Base-by-base conservation (phyloP, 495 filamentous ascomycete species). In the Viridothelium virens region DNA sequence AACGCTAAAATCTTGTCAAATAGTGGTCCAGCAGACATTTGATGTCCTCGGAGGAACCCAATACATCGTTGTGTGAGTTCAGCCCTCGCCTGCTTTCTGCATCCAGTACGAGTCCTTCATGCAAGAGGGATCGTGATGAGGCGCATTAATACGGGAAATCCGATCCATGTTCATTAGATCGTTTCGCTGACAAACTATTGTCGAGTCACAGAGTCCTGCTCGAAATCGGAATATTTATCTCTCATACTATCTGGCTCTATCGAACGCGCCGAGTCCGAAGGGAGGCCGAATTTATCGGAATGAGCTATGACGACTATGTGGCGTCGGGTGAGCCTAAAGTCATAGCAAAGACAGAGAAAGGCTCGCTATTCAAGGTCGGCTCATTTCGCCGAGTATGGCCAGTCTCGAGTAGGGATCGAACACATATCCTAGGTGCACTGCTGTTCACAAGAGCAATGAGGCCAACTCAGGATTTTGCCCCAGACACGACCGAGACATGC, bases 1-100 rank as follows among this genome's bases (percentile, higher is more conserved):
- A 47, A 44, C 34, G 36, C 44, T 33, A 7, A 34, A n/a, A 59
- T 48, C 38, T 34, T 39, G 11, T 47, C 38, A 3, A 16, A 41
- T 59, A 83, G 87, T 85, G 39, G 85, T 83, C 0, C 88, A 92
- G 70, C 79, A 86, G 18, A 83, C 80, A 0, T 91, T 91, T 69
- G 89, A 92, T 71, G 74, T 86, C 10, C 73, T 91, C 0, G 89
- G 86, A 3, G 88, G 88, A 2, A 79, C 86, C 0, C 77, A 89
- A 65, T 91, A 90, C 70, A 86, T 90, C 50, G 70, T 87, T 3
- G 86, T 85, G 84, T 88, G 77, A 77, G 70, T 67, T 48, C 7
- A 4, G 18, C 56, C 1, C 56, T 9, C n/a, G 34, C 25, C 25
- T 25, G 25, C 25, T 25, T 25, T 25, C 25, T 25, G 25, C 25